These are phyloP conservation scores for Malassezia sympodialis DNA, from an alignment of 1,284 basidiomycete genomes.

Conservation along the genomic window DNA sequence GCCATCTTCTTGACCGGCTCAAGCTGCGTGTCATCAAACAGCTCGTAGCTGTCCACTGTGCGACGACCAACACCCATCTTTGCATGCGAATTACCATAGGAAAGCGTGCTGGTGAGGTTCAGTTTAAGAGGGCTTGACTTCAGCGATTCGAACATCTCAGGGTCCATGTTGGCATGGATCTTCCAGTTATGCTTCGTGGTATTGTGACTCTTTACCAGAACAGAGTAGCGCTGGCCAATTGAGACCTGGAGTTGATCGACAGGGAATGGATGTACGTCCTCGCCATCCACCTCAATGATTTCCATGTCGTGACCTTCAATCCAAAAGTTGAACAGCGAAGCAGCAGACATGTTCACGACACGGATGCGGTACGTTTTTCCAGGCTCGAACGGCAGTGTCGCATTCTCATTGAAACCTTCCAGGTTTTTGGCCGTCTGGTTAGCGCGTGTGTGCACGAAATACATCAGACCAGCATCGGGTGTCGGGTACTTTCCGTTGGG, in stretches of 20 bases:
- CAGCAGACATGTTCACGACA: constrained; percentile 63
- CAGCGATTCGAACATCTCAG: constrained; percentile 52
- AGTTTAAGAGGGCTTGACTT: constrained; percentile 34
- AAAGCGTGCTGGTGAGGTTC: constrained; percentile 33
- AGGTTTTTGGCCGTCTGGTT: constrained; percentile 23
- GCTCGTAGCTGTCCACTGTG: constrained; percentile 33
- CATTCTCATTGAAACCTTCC: constrained; percentile 61
- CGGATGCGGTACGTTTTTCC: constrained; percentile 65
- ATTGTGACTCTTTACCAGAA: constrained; percentile 79
- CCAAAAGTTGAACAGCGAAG: constrained; percentile 47
- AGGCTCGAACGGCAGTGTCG: constrained; percentile 59
- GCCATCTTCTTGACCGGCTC: constrained; percentile 45
- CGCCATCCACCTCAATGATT: constrained; percentile 79
- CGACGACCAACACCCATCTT: constrained; percentile 20
- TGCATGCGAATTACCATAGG: constrained; percentile 22
- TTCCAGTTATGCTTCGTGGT: constrained; percentile 75
- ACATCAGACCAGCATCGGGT: constrained; percentile 65
- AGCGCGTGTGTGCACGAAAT: constrained; percentile 62
- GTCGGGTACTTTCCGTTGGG: constrained; percentile 48
- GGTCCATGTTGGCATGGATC: constrained; percentile 79
- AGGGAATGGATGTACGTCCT: constrained; percentile 63
- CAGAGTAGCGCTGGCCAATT: constrained; percentile 84
- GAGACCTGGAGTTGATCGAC: constrained; percentile 64
- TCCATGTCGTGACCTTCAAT: constrained; percentile 82
- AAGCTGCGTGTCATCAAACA: constrained; percentile 50